Evolutionary conservation across 306 rosid species (phyloP).

Genomic region (Vigna radiata): DNA sequence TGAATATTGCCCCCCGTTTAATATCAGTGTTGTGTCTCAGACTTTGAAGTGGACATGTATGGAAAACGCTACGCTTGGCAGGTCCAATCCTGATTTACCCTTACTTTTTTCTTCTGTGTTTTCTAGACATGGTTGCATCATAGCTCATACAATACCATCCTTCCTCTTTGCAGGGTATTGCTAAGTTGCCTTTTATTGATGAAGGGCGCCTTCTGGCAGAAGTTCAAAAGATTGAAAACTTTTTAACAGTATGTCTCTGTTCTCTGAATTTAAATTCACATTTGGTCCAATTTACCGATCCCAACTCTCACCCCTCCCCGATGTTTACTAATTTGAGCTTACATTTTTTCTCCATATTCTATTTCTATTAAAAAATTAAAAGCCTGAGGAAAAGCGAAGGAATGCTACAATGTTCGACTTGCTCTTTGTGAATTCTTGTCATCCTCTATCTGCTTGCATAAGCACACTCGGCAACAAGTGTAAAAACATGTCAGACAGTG

Average conservation of each 20-base stretch:
- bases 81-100: not conserved
- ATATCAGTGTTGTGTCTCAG: slow-evolving; percentile 56
- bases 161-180: slow-evolving; percentile 75
- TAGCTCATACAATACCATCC: slow-evolving; percentile 23
- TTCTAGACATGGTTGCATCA: not conserved
- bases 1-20: slow-evolving; percentile 17
- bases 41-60: slow-evolving; percentile 99
- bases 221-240: slow-evolving; percentile 72
- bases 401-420: slow-evolving; percentile 83
- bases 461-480: slow-evolving; percentile 85
- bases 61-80: slow-evolving; percentile 80
- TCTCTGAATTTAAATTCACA: slow-evolving; percentile 7
- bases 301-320: not conserved
- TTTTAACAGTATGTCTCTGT: slow-evolving; percentile 68
- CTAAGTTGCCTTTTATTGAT: slow-evolving; percentile 96
- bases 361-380: slow-evolving; percentile 14
- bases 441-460: slow-evolving; percentile 93
- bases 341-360: slow-evolving; percentile 26
- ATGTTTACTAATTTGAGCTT: slow-evolving; percentile 25
- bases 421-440: slow-evolving; percentile 90
- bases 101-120: not conserved
- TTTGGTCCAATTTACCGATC: slow-evolving; percentile 13
- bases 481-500: slow-evolving; percentile 60
- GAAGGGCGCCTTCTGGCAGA: slow-evolving; percentile 88
- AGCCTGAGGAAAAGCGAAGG: slow-evolving; percentile 82